These are phyloP conservation scores for Amauroascus verrucosus DNA, from an alignment of 2,329 filamentous ascomycete species.

Conservation along the genomic window DNA sequence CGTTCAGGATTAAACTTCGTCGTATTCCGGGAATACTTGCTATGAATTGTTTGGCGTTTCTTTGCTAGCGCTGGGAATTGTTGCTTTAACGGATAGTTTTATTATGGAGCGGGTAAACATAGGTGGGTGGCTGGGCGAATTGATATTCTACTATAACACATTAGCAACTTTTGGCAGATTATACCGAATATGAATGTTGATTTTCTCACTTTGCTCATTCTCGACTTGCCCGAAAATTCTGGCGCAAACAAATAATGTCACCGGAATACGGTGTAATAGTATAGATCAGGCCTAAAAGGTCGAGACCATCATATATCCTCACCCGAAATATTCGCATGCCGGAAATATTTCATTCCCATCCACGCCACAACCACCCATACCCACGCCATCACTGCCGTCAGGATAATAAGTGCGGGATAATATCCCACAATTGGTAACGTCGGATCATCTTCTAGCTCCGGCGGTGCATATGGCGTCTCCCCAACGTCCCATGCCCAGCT, in stretches of 20 bases:
- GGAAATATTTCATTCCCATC: slow-evolving; percentile 99
- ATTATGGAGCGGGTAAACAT: not conserved
- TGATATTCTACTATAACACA: not conserved
- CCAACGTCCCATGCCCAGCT: slow-evolving; percentile 99
- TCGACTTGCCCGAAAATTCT: no score
- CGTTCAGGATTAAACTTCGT: not conserved
- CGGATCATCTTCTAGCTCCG: slow-evolving; percentile 87
- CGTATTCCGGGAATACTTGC: not conserved
- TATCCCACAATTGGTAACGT: slow-evolving; percentile 94
- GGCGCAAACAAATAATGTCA: no score
- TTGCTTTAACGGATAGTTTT: not conserved
- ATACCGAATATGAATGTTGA: not conserved
- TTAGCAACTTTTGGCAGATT: not conserved
- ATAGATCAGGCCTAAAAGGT: no score
- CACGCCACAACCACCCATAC: slow-evolving; percentile 96
- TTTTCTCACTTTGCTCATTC: not conserved
- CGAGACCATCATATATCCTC: slow-evolving; percentile 39
- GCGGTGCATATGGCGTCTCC: slow-evolving; percentile 87
- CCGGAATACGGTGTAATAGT: no score
- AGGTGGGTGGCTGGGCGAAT: not conserved
- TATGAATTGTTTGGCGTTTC: not conserved
- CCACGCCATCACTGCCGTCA: slow-evolving; percentile 95
- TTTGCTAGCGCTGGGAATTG: not conserved
- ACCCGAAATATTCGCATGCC: slow-evolving; percentile 81
- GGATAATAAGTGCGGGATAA: slow-evolving; percentile 85